Evolutionary conservation across 768 basidiomycete species (phyloP), one percentile per base, ranked within the genome.

Genomic region (Austroboletus festivus): DNA sequence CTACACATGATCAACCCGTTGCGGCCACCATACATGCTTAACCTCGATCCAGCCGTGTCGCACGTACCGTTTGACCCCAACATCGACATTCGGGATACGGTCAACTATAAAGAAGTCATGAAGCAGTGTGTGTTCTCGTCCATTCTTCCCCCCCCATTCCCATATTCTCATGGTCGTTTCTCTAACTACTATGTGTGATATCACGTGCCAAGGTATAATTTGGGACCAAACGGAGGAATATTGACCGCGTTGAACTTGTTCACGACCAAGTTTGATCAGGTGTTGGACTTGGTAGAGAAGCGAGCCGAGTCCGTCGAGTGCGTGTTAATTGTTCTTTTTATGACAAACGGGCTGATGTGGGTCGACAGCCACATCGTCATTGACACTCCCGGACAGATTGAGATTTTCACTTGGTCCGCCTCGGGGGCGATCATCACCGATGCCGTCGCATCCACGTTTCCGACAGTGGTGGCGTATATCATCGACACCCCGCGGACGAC

Each of bases 331-430:
- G 18, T 21, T 28, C 41, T 37, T 19, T 34, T 37, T 3, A 34
- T 35, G 4, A 43, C 28, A 38, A 26, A 26, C 43, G 35, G 16
- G n/a, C 8, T 26, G 26, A 47, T 19, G 33, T 16, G 18, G 35
- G 28, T 30, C 12, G 45, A 26, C 60, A 97, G 95, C 59, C 87
- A 98, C 72, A 81, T 99, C 51, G 85, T 99, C 39, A 74, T 99
- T 40, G 96, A 99, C 61, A 99, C 96, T 0, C 96, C 96, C 6
- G 96, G 96, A 4, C 96, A 99, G 70, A 99, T 99, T 60, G 96
- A 99, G 70, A 99, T 98, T 56, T 99, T 99, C 65, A 99, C 96
- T 42, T 99, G 96, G 96, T 97, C 94, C 0, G 96, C 96, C 2
- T 97, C 94, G 39, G 96, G 96, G 5, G 86, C 95, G 11, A 99